Evolutionary conservation across 148 eudicot species (phyloP), one percentile per base, ranked within the genome.

Genomic region (Fagopyrum tataricum): DNA sequence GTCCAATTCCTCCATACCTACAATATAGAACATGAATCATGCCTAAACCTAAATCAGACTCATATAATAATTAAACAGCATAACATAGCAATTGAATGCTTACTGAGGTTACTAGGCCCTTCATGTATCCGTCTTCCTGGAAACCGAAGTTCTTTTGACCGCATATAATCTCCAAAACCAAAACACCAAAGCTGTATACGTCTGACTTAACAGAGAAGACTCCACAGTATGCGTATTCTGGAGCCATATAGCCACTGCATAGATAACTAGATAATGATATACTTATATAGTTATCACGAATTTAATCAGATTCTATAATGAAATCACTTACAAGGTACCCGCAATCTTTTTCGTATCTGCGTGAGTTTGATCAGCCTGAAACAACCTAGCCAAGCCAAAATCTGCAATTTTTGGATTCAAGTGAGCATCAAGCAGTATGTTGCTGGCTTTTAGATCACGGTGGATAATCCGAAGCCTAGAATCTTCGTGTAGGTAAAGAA

Each of bases 91-190:
- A 39, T 10, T 17, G 37, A 20, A 52, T 21, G 49, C 88, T 85
- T 73, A 85, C 88, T 58, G 76, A 71, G 31, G 84, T 84, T 6
- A 85, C 73, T 70, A 85, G 86, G 64, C 81, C 79, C 48, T 77
- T 71, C 47, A 76, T 81, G 48, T 74, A 41, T 12, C 72, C 79
- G 5, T 67, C 43, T 44, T 81, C 76, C 39, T 81, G 61, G 59
- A 79, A 81, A 52, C 81, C 76, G 31, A 75, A 73, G 76, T 83
- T 82, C 75, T 75, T 81, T 53, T 70, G 78, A n/a, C n/a, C n/a
- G n/a, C n/a, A n/a, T n/a, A n/a, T n/a, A n/a, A n/a, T n/a, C n/a
- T n/a, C n/a, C n/a, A n/a, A n/a, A n/a, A n/a, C n/a, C n/a, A n/a
- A n/a, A n/a, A n/a, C n/a, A n/a, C n/a, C n/a, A n/a, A n/a, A n/a